Conservation (phyloP, 768 basidiomycete species). For the Russula ochroleuca region DNA sequence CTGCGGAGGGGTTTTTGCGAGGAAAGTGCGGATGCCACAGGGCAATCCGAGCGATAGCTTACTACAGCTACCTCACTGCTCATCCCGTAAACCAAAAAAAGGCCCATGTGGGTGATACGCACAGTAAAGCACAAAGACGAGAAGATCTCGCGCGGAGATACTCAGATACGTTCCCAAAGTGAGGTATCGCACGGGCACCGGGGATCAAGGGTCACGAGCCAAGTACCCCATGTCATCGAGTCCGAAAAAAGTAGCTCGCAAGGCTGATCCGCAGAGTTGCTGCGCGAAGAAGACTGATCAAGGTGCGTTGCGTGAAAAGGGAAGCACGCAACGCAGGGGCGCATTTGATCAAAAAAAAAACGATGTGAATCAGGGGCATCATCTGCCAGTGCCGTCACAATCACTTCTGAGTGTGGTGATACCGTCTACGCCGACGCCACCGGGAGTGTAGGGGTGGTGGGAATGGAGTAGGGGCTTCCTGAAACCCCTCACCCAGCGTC, state of each 20-base stretch:
- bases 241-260: neutral
- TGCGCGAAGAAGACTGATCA: conserved; percentile 2
- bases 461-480: neutral
- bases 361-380: conserved; percentile 11
- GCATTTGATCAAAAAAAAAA: neutral
- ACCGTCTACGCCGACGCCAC: neutral
- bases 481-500: neutral
- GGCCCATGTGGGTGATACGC: conserved; percentile 2
- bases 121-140: neutral
- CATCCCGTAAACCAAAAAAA: neutral
- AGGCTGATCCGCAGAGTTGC: conserved; percentile 4
- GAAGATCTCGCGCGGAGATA: conserved; percentile 16
- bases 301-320: neutral
- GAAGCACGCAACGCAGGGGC: neutral
- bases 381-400: conserved; percentile 2
- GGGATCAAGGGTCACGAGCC: neutral
- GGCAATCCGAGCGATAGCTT: neutral
- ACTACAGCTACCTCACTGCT: neutral
- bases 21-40: neutral
- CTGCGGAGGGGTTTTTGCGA: neutral
- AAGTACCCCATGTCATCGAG: neutral
- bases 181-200: conserved; percentile 3
- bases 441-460: neutral
- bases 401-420: neutral
- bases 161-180: neutral